Conservation (phyloP, 305 asterid genomes). For the Fraxinus ornus region DNA sequence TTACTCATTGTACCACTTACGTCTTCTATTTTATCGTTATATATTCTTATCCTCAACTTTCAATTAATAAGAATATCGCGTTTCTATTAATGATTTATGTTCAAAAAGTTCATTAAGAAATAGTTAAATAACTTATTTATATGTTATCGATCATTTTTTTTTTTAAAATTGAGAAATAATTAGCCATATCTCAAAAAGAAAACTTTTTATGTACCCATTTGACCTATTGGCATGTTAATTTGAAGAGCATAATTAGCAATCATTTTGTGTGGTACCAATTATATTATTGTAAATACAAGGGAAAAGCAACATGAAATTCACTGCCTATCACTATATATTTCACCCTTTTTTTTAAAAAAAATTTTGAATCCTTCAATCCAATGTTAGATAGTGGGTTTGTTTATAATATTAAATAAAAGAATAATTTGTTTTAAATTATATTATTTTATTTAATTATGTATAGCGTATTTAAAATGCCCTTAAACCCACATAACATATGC, state of each 20-base stretch:
- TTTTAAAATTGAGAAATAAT: not conserved
- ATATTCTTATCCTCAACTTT: not conserved
- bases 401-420: not conserved
- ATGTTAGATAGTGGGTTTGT: not conserved
- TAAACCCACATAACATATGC: not conserved
- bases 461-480: not conserved
- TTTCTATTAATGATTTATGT: not conserved
- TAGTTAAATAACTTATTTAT: not conserved
- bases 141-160: not conserved
- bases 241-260: constrained; percentile 16
- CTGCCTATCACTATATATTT: constrained; percentile 20
- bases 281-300: constrained; percentile 22
- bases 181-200: not conserved
- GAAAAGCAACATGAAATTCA: constrained; percentile 26
- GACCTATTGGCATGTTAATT: constrained; percentile 1
- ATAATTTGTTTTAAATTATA: not conserved
- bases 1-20: not conserved
- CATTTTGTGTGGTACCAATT: constrained; percentile 19
- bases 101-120: not conserved
- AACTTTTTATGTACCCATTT: not conserved
- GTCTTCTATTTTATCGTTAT: not conserved
- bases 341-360: not conserved
- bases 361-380: constrained; percentile 6
- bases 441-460: not conserved
- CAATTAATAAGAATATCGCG: not conserved